These are phyloP conservation scores for Tetrahymena thermophila DNA, from an alignment of 73 alveolate genomes.

Conservation along the genomic window DNA sequence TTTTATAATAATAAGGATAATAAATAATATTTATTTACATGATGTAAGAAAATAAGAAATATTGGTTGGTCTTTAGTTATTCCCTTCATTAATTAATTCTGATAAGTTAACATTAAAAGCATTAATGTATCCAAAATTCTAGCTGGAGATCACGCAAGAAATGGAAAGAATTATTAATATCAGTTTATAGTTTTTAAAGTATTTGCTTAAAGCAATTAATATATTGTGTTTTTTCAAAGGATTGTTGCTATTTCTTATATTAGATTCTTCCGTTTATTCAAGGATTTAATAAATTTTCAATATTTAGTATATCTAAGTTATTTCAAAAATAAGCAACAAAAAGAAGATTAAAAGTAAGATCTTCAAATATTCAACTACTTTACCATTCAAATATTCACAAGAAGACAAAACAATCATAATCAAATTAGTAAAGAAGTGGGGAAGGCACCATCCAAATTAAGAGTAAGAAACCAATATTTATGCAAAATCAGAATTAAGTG, in stretches of 20 bases:
- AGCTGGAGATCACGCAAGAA: neutral
- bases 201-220: neutral
- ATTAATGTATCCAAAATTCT: neutral
- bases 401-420: neutral
- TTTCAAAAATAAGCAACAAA: neutral
- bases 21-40: too few species aligned
- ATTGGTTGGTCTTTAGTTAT: too few species aligned
- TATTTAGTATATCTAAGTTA: neutral
- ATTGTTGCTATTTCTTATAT: neutral
- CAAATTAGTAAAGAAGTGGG: neutral
- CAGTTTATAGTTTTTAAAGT: neutral
- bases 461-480: neutral
- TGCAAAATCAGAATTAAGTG: neutral
- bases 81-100: neutral
- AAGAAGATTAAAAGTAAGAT: neutral
- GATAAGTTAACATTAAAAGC: neutral
- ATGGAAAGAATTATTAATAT: neutral
- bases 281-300: neutral
- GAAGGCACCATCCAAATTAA: neutral
- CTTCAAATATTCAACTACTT: neutral
- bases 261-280: neutral
- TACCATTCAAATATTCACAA: neutral
- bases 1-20: too few species aligned
- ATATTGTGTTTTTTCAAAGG: neutral
- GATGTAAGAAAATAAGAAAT: too few species aligned